Percentiles rank a stretch among this genome's conserved stretches.
Conservation (phyloP, 768 basidiomycete genomes). For the Podaxis rugospora region DNA sequence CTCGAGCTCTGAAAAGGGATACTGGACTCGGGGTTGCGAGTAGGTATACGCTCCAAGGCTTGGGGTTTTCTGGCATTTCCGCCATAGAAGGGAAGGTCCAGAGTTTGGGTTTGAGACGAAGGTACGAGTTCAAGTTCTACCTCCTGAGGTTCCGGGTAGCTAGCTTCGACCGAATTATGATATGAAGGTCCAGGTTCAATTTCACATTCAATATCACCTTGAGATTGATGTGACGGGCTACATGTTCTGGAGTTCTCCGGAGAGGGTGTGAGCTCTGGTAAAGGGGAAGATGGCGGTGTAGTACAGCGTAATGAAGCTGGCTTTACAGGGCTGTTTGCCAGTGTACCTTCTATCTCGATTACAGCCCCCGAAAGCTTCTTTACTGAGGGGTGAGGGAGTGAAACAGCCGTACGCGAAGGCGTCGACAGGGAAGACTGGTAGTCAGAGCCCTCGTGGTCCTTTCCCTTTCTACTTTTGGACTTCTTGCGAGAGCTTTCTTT, state of each 20-base stretch:
- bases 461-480: not conserved
- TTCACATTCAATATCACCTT: not conserved
- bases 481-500: conserved; percentile 2
- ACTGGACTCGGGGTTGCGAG: not conserved
- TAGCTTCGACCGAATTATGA: not conserved
- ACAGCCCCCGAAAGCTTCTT: not conserved
- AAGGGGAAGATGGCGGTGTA: conserved; percentile 7
- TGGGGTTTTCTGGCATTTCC: not conserved
- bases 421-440: not conserved
- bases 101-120: conserved; percentile 32
- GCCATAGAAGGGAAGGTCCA: conserved; percentile 8
- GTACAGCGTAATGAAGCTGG: not conserved
- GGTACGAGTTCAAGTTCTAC: conserved; percentile 18
- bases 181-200: not conserved
- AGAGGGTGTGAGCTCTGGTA: conserved; percentile 7
- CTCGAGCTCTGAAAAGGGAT: conserved; percentile 18
- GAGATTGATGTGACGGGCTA: not conserved
- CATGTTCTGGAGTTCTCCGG: not conserved
- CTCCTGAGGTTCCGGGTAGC: not conserved
- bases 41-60: not conserved
- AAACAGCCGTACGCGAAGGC: not conserved
- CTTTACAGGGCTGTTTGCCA: not conserved
- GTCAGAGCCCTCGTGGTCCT: not conserved
- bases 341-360: conserved; percentile 1
- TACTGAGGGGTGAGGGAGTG: not conserved